phyloP scores from a whole-genome alignment of 805 yeast species.

The Ogataea pini region DNA sequence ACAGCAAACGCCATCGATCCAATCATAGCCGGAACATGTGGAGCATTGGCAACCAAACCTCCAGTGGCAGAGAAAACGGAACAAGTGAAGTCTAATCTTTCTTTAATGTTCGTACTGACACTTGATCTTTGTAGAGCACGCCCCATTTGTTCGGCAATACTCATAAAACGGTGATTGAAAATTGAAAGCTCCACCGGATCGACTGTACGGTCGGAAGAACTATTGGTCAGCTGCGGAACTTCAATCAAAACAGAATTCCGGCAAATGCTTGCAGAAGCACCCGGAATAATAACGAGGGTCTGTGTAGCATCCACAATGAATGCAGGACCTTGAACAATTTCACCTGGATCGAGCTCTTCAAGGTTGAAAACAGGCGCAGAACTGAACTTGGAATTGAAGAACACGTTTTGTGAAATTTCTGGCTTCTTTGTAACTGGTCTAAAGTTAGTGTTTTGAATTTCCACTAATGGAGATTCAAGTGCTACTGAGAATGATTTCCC shows the following conservation, averaged over 20 bases:
- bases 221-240: constrained; percentile 16
- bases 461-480: constrained; percentile 6
- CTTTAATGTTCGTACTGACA: constrained; percentile 48
- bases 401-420: constrained; percentile 40
- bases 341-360: constrained; percentile 52
- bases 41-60: constrained; percentile 27
- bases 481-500: constrained; percentile 51
- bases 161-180: constrained; percentile 49
- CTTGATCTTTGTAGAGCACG: constrained; percentile 45
- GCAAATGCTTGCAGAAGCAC: constrained; percentile 33
- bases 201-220: constrained; percentile 40
- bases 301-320: constrained; percentile 39
- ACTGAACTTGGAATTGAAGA: constrained; percentile 42
- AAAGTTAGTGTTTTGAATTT: constrained; percentile 14
- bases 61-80: constrained; percentile 48
- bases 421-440: constrained; percentile 45
- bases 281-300: constrained; percentile 38
- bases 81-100: constrained; percentile 49
- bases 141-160: constrained; percentile 53
- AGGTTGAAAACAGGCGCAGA: constrained; percentile 56
- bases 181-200: constrained; percentile 48
- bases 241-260: constrained; percentile 35
- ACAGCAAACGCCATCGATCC: constrained; percentile 48
- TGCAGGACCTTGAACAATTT: constrained; percentile 50
- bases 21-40: constrained; percentile 49